Conservation (phyloP, 2,329 filamentous ascomycete species). For the Colletotrichum sp. region DNA sequence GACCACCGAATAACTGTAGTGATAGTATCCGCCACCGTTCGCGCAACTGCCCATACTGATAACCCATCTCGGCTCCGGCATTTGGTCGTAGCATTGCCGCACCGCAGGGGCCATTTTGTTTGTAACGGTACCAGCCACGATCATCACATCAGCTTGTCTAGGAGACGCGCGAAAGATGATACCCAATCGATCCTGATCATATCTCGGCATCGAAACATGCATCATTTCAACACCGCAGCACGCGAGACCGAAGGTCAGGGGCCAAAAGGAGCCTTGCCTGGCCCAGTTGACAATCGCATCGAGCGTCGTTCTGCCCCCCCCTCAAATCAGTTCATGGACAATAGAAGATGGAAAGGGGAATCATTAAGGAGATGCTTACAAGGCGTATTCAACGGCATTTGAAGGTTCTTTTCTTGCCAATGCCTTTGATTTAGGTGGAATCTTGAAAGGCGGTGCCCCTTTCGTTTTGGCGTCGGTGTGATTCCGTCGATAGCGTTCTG, state of each 20-base stretch:
- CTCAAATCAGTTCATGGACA: not conserved
- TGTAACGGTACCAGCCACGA: constrained; percentile 69
- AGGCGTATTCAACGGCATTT: constrained; percentile 21
- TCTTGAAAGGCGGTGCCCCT: not conserved
- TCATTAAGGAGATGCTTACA: constrained; percentile 1
- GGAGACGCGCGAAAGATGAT: constrained; percentile 73
- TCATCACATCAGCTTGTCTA: constrained; percentile 69
- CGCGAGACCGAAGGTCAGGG: constrained; percentile 65
- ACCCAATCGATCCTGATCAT: constrained; percentile 68
- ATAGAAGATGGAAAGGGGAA: not conserved
- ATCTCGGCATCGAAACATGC: constrained; percentile 65
- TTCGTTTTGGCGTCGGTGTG: not conserved
- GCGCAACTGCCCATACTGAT: constrained; percentile 76
- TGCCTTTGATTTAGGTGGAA: not conserved
- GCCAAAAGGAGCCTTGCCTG: constrained; percentile 65
- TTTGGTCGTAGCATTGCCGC: constrained; percentile 70
- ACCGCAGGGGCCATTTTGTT: constrained; percentile 73
- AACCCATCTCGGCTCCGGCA: constrained; percentile 68
- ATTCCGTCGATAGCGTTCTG: not conserved
- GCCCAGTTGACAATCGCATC: constrained; percentile 64
- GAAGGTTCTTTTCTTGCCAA: not conserved
- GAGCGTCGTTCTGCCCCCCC: constrained; percentile 51
- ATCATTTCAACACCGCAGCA: constrained; percentile 71
- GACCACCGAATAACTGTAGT: constrained; percentile 73
- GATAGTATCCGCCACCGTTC: constrained; percentile 76